phyloP scores from a whole-genome alignment of 2,329 filamentous ascomycete genomes.

The Juglanconis oblonga region DNA sequence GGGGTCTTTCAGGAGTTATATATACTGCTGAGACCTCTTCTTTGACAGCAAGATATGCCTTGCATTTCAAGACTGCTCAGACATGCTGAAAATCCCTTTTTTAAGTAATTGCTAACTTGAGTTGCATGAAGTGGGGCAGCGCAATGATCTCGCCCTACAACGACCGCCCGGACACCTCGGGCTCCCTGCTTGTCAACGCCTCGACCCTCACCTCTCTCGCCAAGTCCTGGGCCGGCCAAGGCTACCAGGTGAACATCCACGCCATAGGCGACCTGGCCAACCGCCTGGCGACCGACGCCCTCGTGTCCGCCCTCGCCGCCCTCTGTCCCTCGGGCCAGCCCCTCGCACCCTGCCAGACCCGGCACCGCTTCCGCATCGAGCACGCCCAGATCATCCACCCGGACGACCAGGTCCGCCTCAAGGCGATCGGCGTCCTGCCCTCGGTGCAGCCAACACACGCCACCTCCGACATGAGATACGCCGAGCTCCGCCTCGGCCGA shows the following conservation, averaged over 20 bases:
- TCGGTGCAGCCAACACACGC: conserved; percentile 72
- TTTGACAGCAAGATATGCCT: too few species aligned
- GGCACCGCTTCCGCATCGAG: conserved; percentile 63
- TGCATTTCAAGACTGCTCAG: too few species aligned
- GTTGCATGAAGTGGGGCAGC: conserved; percentile 52
- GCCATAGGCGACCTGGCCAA: conserved; percentile 71
- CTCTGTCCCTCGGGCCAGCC: conserved; percentile 42
- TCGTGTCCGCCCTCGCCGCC: conserved; percentile 53
- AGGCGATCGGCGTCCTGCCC: conserved; percentile 58
- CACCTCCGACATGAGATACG: conserved; percentile 69
- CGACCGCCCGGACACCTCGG: conserved; percentile 59
- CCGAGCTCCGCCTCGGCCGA: conserved; percentile 55
- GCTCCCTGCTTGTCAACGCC: conserved; percentile 66
- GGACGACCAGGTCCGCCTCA: conserved; percentile 59
- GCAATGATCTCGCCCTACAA: conserved; percentile 69
- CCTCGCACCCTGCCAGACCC: conserved; percentile 50
- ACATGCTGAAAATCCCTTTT: too few species aligned
- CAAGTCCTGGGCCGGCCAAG: conserved; percentile 54
- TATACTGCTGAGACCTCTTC: too few species aligned
- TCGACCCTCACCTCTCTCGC: conserved; percentile 53
- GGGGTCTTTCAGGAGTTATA: too few species aligned
- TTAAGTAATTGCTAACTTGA: too few species aligned
- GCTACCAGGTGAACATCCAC: conserved; percentile 70
- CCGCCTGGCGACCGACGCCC: conserved; percentile 60
- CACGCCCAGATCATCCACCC: conserved; percentile 70